Percentiles rank a stretch among this genome's conserved stretches.
Conservation (phyloP, 306 rosid genomes). For the Quercus bicolor region DNA sequence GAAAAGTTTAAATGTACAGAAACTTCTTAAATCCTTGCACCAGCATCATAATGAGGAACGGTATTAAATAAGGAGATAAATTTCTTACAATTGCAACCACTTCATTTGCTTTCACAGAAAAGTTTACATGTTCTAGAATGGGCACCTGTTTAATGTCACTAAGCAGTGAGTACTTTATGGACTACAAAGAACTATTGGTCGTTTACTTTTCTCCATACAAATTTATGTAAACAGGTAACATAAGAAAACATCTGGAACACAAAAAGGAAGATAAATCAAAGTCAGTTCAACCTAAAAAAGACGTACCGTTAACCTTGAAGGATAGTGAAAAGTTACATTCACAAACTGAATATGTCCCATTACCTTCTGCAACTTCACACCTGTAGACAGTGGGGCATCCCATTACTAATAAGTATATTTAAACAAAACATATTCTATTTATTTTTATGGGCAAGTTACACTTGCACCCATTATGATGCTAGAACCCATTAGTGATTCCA, state of each 20-base stretch:
- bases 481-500: too few relatives aligned
- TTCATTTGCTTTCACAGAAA: constrained; percentile 61
- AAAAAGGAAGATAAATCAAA: constrained; percentile 4
- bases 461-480: too few relatives aligned
- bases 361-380: constrained; percentile 53
- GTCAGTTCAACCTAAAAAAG: not conserved
- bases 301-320: constrained; percentile 48
- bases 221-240: not conserved
- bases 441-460: not conserved
- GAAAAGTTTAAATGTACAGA: constrained; percentile 12
- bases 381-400: constrained; percentile 37
- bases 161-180: not conserved
- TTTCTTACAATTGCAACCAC: constrained; percentile 70
- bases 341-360: constrained; percentile 62
- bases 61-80: not conserved
- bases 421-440: not conserved
- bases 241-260: constrained; percentile 5
- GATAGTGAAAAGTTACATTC: constrained; percentile 65
- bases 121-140: constrained; percentile 49
- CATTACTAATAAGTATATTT: constrained; percentile 15
- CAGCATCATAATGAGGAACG: constrained; percentile 14
- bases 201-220: not conserved
- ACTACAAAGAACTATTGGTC: not conserved
- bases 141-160: constrained; percentile 46
- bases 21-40: constrained; percentile 9